A percentile compares a stretch with the other conserved stretches of the same genome.
These are phyloP conservation scores for Cladosporium sp. DNA, from an alignment of 2,329 filamentous ascomycete genomes.

Conservation along the genomic window DNA sequence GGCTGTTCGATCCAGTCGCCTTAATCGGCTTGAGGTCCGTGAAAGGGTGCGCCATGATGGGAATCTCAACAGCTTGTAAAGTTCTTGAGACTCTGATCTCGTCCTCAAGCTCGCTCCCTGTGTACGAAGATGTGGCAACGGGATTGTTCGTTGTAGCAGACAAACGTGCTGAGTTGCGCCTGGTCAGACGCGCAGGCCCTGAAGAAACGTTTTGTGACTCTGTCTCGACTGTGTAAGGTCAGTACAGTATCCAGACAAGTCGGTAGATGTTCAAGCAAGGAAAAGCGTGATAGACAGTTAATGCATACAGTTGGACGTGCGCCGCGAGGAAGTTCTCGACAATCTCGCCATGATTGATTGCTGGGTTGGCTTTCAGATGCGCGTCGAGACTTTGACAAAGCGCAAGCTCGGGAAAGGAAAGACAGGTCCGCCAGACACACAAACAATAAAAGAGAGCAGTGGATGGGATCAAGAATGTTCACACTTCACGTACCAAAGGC, in stretches of 20 bases:
- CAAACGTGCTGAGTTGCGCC: conserved; percentile 16
- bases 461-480: background rate
- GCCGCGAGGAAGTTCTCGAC: conserved; percentile 10
- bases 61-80: conserved; percentile 13
- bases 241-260: background rate
- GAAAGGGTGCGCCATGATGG: background rate
- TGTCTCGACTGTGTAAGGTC: conserved; percentile 1
- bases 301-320: conserved; percentile 3
- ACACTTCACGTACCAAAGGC: conserved; percentile 10
- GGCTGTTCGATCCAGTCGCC: conserved; percentile 20
- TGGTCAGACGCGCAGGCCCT: background rate
- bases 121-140: conserved; percentile 7
- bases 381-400: background rate
- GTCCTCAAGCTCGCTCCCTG: conserved; percentile 19
- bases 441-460: background rate
- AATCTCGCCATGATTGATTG: conserved; percentile 11
- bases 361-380: background rate
- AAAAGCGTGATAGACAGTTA: background rate
- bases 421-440: background rate
- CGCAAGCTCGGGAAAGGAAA: background rate
- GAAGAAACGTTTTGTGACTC: background rate
- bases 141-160: background rate
- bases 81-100: conserved; percentile 20
- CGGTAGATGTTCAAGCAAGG: background rate
- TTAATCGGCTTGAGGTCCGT: conserved; percentile 1